A percentile compares a stretch with the other conserved stretches of the same genome.
These are phyloP conservation scores for Ceratorhiza oryzae-sativae DNA, from an alignment of 1,284 basidiomycete species.

Conservation along the genomic window DNA sequence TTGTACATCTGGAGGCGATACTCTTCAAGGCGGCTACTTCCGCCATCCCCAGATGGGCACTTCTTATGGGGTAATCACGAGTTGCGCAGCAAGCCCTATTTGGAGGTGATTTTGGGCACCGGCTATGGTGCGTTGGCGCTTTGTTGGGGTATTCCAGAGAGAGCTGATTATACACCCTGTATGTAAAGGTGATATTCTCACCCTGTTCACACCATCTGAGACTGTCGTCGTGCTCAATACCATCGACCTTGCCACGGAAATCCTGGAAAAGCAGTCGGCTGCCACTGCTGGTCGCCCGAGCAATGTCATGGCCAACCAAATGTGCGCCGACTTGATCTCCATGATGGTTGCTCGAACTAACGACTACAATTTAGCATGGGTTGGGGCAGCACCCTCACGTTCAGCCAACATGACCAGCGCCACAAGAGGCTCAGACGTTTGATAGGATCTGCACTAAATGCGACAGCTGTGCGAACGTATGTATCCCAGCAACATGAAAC, in stretches of 20 bases:
- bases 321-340: background rate
- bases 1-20: background rate
- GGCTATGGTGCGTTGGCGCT: background rate
- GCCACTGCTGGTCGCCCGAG: background rate
- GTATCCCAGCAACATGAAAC: background rate
- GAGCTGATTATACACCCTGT: background rate
- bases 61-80: conserved; percentile 11
- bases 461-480: background rate
- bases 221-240: conserved; percentile 10
- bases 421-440: conserved; percentile 18
- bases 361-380: conserved; percentile 16
- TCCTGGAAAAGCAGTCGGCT: conserved; percentile 24
- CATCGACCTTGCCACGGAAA: conserved; percentile 4
- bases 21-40: background rate
- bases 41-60: conserved; percentile 8
- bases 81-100: background rate
- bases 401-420: conserved; percentile 2
- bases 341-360: too few relatives aligned
- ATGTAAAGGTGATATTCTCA: conserved; percentile 21
- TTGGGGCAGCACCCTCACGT: background rate
- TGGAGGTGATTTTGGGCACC: background rate
- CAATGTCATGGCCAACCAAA: background rate
- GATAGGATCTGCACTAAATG: conserved; percentile 4
- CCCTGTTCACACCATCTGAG: background rate
- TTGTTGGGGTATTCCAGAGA: background rate